Base-by-base conservation (phyloP, 192 early-diverging fungal species). In the Coemansia sp. region DNA sequence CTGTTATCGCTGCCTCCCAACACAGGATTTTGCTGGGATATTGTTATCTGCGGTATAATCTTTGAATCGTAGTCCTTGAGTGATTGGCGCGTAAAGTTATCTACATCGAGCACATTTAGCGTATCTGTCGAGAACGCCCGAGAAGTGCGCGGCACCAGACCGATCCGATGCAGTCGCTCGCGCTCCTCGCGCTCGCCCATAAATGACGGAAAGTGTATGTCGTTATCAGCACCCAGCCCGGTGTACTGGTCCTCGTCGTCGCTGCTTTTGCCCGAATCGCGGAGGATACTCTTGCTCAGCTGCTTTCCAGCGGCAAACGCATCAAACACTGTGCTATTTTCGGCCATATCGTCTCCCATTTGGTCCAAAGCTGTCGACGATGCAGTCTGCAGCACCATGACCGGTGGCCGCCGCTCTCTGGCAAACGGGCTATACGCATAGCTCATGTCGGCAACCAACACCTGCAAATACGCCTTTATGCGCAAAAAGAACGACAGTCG, bases 381-480 rank as follows among this genome's bases (percentile, higher is more conserved):
- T 8, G 77, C 77, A 0, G 77, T 80, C 59, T 80, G 77, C 25
- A 80, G 62, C n/a, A 74, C 69, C 46, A 57, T 80, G 5, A 80
- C 61, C 25, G 77, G 77, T 31, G 56, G 64, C 5, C 57, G 55
- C 17, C 62, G 67, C 31, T 58, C 51, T 21, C 57, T 67, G 5
- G 59, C 52, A 15, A 74, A 60, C 19, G 77, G 77, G 11, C 67
- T 57, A 49, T 74, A 74, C 5, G 77, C 77, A 5, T 64, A 57
- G 14, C 59, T 37, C 56, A 80, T 47, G 15, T 80, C 77, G 1
- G 58, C 57, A 3, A 51, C 64, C 42, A 80, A 37, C 14, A 31
- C 63, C 57, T 50, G 52, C 28, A 60, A 28, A 36, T 65, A 65
- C 6, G 58, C 48, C 17, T 57, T 51, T 11, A 64, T 47, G 4